Evolutionary conservation across 2,329 filamentous ascomycete genomes (phyloP).

Genomic region (Colletotrichum sp.): DNA sequence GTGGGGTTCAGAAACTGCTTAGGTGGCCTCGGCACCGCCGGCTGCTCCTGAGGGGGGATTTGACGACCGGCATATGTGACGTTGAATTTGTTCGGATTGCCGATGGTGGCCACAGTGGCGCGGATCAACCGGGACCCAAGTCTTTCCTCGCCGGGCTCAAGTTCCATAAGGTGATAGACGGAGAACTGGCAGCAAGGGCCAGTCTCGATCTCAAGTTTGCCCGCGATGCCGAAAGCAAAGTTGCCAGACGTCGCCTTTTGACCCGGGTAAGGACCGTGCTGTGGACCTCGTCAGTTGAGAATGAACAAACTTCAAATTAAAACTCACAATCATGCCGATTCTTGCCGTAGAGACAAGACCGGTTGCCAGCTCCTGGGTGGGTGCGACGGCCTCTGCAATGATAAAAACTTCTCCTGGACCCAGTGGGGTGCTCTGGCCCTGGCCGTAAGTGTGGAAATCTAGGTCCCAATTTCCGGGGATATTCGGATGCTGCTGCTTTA

Average conservation of each 20-base stretch:
- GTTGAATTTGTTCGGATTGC: background rate
- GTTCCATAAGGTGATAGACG: background rate
- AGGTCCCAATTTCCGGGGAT: background rate
- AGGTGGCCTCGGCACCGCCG: background rate
- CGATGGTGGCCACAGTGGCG: background rate
- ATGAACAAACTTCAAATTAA: background rate
- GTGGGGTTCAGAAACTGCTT: background rate
- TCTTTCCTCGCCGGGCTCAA: background rate
- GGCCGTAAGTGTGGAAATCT: background rate
- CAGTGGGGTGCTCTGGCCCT: background rate
- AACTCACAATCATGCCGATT: conserved; percentile 29
- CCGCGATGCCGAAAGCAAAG: background rate
- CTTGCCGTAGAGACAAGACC: conserved; percentile 33
- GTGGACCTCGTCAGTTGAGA: background rate
- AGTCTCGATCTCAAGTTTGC: background rate
- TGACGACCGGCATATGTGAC: rapidly evolving
- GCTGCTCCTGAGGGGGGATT: rapidly evolving
- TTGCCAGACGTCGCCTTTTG: background rate
- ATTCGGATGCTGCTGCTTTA: background rate
- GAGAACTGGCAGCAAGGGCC: background rate
- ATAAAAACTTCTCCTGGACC: conserved; percentile 45
- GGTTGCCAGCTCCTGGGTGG: conserved; percentile 48
- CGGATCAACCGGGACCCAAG: background rate
- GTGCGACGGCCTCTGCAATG: conserved; percentile 50
- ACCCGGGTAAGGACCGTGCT: background rate